Conservation (phyloP, 495 filamentous ascomycete genomes). For the Gamarada debralockiae region DNA sequence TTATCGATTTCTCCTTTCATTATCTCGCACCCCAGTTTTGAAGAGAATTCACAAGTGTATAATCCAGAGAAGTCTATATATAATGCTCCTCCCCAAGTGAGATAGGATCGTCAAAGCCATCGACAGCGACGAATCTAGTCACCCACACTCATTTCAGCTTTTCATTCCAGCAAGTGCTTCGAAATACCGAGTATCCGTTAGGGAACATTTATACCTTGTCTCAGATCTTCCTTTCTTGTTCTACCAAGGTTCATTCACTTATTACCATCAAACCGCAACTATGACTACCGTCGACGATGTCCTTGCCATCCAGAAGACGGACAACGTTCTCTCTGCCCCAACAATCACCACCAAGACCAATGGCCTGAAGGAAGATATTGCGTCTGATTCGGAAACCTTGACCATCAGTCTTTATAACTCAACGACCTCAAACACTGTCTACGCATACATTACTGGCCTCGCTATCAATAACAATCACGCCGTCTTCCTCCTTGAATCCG, state of each 20-base stretch:
- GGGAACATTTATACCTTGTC: no score
- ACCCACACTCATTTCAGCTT: neutral
- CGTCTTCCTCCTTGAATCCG: constrained; percentile 60
- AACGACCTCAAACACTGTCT: constrained; percentile 55
- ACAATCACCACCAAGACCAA: neutral
- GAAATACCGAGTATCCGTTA: no score
- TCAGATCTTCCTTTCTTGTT: neutral
- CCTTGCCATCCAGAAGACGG: constrained; percentile 20
- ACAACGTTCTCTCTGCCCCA: constrained; percentile 19
- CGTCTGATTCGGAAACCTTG: neutral
- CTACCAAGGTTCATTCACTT: no score
- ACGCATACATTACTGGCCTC: constrained; percentile 66
- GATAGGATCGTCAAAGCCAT: neutral
- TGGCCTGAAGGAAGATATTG: neutral
- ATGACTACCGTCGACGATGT: constrained; percentile 28
- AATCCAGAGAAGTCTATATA: neutral
- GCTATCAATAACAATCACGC: constrained; percentile 57
- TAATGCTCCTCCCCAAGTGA: neutral
- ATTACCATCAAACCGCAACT: neutral
- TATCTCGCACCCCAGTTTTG: neutral
- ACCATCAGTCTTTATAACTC: constrained; percentile 9
- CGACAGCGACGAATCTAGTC: constrained; percentile 8
- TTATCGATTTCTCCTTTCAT: neutral
- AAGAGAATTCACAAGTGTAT: no score
- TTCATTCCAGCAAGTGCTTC: neutral